Conservation (phyloP, 1,284 basidiomycete species). For the Salmacisia buchloeana region DNA sequence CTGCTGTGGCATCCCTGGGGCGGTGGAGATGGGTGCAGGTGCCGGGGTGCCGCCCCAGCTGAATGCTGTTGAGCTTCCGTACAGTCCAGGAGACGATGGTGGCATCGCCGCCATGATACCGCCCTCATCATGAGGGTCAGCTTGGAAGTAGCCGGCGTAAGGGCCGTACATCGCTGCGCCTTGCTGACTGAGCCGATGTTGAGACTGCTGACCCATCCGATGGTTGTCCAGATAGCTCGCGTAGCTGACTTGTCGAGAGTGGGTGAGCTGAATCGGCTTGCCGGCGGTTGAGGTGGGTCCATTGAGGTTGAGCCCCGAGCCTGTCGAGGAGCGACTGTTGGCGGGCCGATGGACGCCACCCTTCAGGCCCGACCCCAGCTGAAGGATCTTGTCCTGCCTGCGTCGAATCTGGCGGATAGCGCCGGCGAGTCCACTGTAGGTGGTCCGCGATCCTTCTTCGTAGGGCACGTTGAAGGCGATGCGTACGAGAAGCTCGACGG, state of each 20-base stretch:
- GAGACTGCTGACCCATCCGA: not conserved
- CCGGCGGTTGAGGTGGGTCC: not conserved
- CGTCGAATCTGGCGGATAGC: conserved; percentile 31
- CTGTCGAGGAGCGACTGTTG: not conserved
- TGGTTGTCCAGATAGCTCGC: conserved; percentile 34
- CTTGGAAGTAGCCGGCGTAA: conserved; percentile 29
- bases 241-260: conserved; percentile 33
- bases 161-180: conserved; percentile 11
- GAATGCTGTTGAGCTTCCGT: conserved; percentile 1
- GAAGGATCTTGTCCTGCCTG: conserved; percentile 27
- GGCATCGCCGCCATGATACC: conserved; percentile 42
- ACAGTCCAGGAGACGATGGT: conserved; percentile 8
- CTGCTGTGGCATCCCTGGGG: conserved; percentile 13
- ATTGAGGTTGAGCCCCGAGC: not conserved
- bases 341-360: conserved; percentile 19
- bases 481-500: conserved; percentile 73
- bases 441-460: conserved; percentile 57
- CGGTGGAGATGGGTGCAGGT: conserved; percentile 15
- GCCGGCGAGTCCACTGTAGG: conserved; percentile 33
- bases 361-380: conserved; percentile 17
- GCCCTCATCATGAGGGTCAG: conserved; percentile 37
- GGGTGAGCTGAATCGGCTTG: conserved; percentile 25
- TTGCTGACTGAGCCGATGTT: conserved; percentile 1
- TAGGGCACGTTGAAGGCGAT: conserved; percentile 75
- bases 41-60: not conserved